Evolutionary conservation across 495 filamentous ascomycete genomes (phyloP).

Genomic region (Xylaria palmicola): DNA sequence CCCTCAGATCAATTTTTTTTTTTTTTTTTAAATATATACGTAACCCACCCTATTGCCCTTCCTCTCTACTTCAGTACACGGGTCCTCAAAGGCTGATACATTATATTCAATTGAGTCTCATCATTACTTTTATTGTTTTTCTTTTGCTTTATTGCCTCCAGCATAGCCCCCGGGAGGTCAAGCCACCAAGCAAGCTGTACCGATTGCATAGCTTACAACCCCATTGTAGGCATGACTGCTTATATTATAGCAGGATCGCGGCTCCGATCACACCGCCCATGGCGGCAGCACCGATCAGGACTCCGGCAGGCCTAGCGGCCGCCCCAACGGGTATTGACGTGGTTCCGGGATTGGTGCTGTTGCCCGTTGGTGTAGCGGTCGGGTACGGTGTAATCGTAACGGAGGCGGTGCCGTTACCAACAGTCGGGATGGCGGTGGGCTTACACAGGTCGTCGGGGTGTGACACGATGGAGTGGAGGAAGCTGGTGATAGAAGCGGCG

Average conservation of each 20-base stretch:
- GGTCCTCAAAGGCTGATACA: too few relatives aligned
- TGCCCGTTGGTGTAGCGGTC: neutral
- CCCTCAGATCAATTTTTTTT: too few relatives aligned
- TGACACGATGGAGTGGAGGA: neutral
- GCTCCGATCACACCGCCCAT: neutral
- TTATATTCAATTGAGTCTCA: too few relatives aligned
- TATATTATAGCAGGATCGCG: neutral
- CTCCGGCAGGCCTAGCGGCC: neutral
- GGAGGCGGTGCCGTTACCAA: neutral
- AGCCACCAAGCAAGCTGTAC: too few relatives aligned
- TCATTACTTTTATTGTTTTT: too few relatives aligned
- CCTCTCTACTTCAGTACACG: too few relatives aligned
- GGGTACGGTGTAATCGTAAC: neutral
- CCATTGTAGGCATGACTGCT: too few relatives aligned
- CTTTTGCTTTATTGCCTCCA: too few relatives aligned
- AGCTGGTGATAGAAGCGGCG: conserved; percentile 1
- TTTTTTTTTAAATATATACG: too few relatives aligned
- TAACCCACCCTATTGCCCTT: too few relatives aligned
- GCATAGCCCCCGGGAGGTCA: too few relatives aligned
- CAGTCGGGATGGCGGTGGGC: neutral
- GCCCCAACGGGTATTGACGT: neutral
- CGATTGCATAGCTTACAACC: too few relatives aligned
- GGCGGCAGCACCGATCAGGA: neutral
- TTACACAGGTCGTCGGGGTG: neutral
- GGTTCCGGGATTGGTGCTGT: neutral